Evolutionary conservation across 495 filamentous ascomycete genomes (phyloP).

Genomic region (Penicillium cinerascens): DNA sequence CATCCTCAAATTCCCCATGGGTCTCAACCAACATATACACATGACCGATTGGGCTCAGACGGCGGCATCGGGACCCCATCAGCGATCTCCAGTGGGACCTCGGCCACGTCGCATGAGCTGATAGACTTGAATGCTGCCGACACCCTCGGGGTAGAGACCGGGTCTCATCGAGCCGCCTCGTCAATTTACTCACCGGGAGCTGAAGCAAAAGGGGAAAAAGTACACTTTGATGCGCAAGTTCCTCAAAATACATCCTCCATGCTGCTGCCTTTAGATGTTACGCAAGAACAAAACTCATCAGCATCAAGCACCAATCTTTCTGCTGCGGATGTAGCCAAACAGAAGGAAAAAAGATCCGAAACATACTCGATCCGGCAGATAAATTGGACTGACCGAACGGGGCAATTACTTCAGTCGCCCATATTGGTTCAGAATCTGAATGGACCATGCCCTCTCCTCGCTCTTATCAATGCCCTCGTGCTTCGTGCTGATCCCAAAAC

Average conservation of each 20-base stretch:
- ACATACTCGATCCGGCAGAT: conserved; percentile 70
- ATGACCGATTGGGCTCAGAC: conserved; percentile 17
- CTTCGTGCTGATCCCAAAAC: conserved; percentile 65
- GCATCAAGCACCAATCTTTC: conserved; percentile 17
- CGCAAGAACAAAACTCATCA: background rate
- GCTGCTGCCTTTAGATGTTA: background rate
- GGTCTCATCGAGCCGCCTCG: conserved; percentile 6
- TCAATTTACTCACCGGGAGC: conserved; percentile 15
- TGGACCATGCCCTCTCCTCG: conserved; percentile 89
- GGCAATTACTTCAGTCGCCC: conserved; percentile 57
- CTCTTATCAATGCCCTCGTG: conserved; percentile 87
- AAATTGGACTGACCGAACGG: conserved; percentile 52
- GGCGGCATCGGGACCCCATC: conserved; percentile 23
- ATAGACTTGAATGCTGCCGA: conserved; percentile 33
- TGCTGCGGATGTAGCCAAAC: conserved; percentile 34
- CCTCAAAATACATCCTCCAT: background rate
- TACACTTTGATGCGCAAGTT: background rate
- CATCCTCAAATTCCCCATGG: background rate
- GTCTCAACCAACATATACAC: conserved; percentile 7
- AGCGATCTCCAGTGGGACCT: conserved; percentile 28
- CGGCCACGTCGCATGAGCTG: conserved; percentile 37
- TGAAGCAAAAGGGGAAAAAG: background rate
- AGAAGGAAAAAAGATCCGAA: conserved; percentile 51
- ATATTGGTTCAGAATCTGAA: conserved; percentile 90
- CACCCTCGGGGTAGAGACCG: conserved; percentile 4